Evolutionary conservation across 345 rosid genomes (phyloP).

Genomic region (Balakata baccata): DNA sequence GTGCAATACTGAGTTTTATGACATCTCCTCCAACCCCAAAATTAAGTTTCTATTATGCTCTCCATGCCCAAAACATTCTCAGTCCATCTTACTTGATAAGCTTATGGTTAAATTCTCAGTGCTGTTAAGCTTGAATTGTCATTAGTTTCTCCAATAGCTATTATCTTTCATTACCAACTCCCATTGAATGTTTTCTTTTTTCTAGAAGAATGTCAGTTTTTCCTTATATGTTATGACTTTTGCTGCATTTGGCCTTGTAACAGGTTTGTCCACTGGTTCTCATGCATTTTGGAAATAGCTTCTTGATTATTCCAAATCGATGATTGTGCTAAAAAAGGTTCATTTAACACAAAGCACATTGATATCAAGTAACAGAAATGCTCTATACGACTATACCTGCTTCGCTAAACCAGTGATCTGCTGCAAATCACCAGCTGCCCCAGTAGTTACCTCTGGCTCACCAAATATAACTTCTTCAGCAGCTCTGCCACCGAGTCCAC

Average conservation of each 20-base stretch:
- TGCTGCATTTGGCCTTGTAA: background rate
- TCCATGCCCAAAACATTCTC: no score
- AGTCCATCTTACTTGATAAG: no score
- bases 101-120: background rate
- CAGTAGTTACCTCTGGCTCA: conserved; percentile 95
- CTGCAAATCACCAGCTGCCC: conserved; percentile 95
- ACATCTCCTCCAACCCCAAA: no score
- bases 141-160: background rate
- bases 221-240: background rate
- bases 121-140: background rate
- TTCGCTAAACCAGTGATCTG: conserved; percentile 93
- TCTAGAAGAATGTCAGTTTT: background rate
- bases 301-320: background rate
- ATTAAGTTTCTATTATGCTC: no score
- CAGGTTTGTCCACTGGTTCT: background rate
- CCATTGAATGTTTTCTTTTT: background rate
- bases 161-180: background rate
- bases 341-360: background rate
- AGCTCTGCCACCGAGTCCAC: conserved; percentile 97
- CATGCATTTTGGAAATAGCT: background rate
- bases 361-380: background rate
- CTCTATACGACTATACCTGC: conserved; percentile 64
- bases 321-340: background rate
- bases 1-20: no score
- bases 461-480: conserved; percentile 96